Conservation (phyloP, 1,139 yeast species). For the Candida tropicalis region DNA sequence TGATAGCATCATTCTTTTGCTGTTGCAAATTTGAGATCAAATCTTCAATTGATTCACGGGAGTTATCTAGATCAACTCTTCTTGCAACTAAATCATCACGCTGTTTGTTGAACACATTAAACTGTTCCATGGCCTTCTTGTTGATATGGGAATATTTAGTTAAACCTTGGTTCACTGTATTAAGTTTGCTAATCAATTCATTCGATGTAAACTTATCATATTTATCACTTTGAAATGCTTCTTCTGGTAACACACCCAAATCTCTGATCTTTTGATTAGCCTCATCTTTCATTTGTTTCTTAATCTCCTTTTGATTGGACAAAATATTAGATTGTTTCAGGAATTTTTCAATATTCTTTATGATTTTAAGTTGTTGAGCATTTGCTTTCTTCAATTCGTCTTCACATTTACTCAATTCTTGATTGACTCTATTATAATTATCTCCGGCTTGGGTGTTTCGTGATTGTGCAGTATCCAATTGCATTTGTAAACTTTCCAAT, state of each 20-base stretch:
- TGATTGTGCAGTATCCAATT: slow-evolving; percentile 27
- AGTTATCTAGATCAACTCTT: slow-evolving; percentile 67
- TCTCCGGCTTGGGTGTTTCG: slow-evolving; percentile 21
- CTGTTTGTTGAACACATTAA: slow-evolving; percentile 70
- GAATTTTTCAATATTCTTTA: slow-evolving; percentile 61
- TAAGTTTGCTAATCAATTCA: slow-evolving; percentile 57
- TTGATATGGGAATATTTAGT: slow-evolving; percentile 77
- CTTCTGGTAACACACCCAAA: slow-evolving; percentile 86
- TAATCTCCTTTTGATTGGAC: slow-evolving; percentile 63
- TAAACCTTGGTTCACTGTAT: slow-evolving; percentile 58
- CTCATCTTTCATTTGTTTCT: slow-evolving; percentile 68
- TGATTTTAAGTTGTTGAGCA: slow-evolving; percentile 55
- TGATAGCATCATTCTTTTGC: slow-evolving; percentile 84
- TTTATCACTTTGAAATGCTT: slow-evolving; percentile 57
- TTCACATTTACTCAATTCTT: slow-evolving; percentile 42
- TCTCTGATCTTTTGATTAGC: slow-evolving; percentile 75
- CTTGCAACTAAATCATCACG: slow-evolving; percentile 67
- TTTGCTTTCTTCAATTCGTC: slow-evolving; percentile 51
- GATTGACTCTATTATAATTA: slow-evolving; percentile 27
- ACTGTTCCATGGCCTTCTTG: slow-evolving; percentile 89
- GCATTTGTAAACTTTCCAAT: slow-evolving; percentile 23
- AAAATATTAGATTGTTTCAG: slow-evolving; percentile 69
- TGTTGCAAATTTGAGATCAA: slow-evolving; percentile 72
- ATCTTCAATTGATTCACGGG: slow-evolving; percentile 72
- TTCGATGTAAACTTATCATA: slow-evolving; percentile 52